phyloP scores from a whole-genome alignment of 2,329 filamentous ascomycete species.

The Lecanicillium sp. region DNA sequence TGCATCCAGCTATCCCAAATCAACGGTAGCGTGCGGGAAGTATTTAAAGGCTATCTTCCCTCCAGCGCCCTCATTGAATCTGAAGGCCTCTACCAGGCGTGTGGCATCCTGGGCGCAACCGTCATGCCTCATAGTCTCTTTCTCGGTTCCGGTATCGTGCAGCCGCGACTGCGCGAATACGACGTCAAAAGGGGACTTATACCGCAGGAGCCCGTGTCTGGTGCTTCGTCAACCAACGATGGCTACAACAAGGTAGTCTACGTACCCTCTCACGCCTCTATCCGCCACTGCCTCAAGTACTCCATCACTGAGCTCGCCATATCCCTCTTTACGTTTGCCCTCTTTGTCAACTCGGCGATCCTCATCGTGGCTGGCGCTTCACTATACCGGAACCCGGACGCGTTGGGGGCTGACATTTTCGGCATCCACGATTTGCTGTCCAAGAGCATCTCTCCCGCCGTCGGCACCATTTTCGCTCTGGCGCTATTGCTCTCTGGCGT shows the following conservation, averaged over 20 bases:
- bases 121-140: constrained; percentile 65
- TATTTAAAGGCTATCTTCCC: constrained; percentile 58
- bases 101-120: constrained; percentile 69
- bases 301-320: constrained; percentile 62
- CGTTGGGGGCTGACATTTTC: constrained; percentile 68
- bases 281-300: constrained; percentile 64
- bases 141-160: constrained; percentile 61
- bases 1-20: constrained; percentile 61
- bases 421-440: constrained; percentile 70
- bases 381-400: constrained; percentile 54
- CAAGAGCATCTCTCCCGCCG: constrained; percentile 59
- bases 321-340: constrained; percentile 72
- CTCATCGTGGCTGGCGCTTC: constrained; percentile 74
- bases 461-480: constrained; percentile 76
- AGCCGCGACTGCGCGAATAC: constrained; percentile 56
- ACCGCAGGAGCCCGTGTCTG: constrained; percentile 23
- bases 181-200: constrained; percentile 49
- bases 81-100: constrained; percentile 52
- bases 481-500: constrained; percentile 73
- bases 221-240: constrained; percentile 19
- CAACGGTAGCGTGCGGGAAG: constrained; percentile 44
- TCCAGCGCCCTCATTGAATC: constrained; percentile 42
- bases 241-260: constrained; percentile 49
- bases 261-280: constrained; percentile 62
- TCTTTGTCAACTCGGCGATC: constrained; percentile 79